Percentiles rank a stretch among this genome's conserved stretches.
phyloP scores from a whole-genome alignment of 225 moss, liverwort and hornwort species.

The Anthoceros angustus region DNA sequence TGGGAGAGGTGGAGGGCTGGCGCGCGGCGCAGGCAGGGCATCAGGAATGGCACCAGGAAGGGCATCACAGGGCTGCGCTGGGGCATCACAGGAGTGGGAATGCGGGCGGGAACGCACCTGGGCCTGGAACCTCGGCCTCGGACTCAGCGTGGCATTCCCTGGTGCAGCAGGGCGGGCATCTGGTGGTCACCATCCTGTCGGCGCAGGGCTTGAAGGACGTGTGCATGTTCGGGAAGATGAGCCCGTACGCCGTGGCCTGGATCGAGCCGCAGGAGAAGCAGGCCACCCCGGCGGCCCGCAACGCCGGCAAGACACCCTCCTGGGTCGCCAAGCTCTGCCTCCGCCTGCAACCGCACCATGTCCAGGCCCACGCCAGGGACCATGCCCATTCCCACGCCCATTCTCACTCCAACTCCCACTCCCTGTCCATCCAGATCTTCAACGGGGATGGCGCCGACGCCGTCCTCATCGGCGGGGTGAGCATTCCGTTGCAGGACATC shows the following conservation, averaged over 20 bases:
- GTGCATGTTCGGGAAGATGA: slow-evolving; percentile 20
- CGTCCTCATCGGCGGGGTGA: slow-evolving; percentile 18
- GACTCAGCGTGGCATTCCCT: not conserved
- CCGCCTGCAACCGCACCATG: slow-evolving; percentile 6
- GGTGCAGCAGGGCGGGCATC: slow-evolving; percentile 5
- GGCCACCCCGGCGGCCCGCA: slow-evolving; percentile 13
- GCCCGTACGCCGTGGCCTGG: slow-evolving; percentile 21
- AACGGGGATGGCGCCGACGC: slow-evolving; percentile 9
- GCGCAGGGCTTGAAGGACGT: slow-evolving; percentile 26
- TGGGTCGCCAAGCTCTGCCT: slow-evolving; percentile 17
- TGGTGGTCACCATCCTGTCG: slow-evolving; percentile 16
- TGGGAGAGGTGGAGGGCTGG: no score
- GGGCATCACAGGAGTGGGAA: no score
- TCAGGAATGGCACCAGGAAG: no score
- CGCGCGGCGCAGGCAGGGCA: no score
- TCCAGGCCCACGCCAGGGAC: no score
- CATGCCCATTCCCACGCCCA: not conserved
- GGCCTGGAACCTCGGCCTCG: no score
- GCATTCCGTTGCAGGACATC: slow-evolving; percentile 14
- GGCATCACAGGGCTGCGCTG: no score
- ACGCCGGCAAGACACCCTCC: slow-evolving; percentile 17
- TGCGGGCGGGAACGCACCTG: no score
- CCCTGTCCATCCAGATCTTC: slow-evolving; percentile 14
- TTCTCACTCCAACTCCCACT: not conserved
- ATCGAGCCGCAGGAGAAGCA: slow-evolving; percentile 14